These are phyloP conservation scores for Prunus armeniaca DNA, from an alignment of 306 rosid species.

Conservation along the genomic window DNA sequence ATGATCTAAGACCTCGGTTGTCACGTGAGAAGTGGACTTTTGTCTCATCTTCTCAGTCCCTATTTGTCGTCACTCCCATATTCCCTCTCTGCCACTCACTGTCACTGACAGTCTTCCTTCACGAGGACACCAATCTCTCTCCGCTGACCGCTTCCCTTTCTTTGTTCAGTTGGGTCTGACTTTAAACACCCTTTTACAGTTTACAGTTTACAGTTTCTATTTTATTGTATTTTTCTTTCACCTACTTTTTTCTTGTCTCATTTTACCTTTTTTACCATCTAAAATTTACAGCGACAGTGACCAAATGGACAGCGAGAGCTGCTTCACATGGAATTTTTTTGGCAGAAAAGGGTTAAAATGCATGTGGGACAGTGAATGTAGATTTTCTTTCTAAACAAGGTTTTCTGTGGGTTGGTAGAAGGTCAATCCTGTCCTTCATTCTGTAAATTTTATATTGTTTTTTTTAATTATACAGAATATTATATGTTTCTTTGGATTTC, in stretches of 20 bases:
- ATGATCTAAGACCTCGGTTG: not conserved
- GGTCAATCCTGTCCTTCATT: constrained; percentile 41
- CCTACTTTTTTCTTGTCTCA: too few relatives aligned
- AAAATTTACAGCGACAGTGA: not conserved
- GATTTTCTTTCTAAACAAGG: constrained; percentile 12
- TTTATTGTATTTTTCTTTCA: not conserved
- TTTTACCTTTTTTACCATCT: not conserved
- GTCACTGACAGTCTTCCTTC: not conserved
- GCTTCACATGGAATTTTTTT: too few relatives aligned
- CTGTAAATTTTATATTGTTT: not conserved
- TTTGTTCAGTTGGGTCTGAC: not conserved
- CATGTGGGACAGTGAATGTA: constrained; percentile 7
- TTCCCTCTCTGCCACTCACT: not conserved
- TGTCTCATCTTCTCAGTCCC: not conserved
- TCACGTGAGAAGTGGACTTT: constrained; percentile 21
- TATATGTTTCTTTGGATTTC: constrained; percentile 60
- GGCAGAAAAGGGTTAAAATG: not conserved
- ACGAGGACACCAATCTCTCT: not conserved
- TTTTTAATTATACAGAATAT: not conserved
- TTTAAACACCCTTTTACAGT: not conserved
- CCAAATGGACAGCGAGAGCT: not conserved
- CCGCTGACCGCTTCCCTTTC: constrained; percentile 1
- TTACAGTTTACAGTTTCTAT: not conserved
- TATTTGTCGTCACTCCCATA: not conserved
- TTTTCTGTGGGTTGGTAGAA: constrained; percentile 27